Conservation (phyloP, 805 yeast genomes). For the Wickerhamomyces bisporus region DNA sequence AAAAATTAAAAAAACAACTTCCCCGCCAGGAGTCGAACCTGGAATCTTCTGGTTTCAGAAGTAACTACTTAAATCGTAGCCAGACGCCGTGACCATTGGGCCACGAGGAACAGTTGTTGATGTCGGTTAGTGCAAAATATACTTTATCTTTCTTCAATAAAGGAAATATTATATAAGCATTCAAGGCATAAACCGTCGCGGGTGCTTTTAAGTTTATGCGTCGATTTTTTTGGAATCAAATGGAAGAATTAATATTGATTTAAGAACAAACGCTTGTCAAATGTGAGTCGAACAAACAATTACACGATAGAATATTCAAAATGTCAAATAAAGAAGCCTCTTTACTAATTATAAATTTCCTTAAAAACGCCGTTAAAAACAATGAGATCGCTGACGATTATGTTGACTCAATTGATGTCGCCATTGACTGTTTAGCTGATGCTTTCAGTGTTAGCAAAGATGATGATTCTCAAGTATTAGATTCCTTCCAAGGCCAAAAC, state of each 20-base stretch:
- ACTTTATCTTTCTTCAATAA: neutral
- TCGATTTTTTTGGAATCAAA: neutral
- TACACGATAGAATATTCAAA: neutral
- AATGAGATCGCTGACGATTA: slow-evolving; percentile 73
- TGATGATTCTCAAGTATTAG: slow-evolving; percentile 29
- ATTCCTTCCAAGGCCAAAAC: slow-evolving; percentile 42
- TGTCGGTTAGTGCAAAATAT: neutral
- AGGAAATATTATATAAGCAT: neutral
- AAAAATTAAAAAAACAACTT: slow-evolving; percentile 24
- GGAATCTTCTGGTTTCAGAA: slow-evolving; percentile 34
- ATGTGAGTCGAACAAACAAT: neutral
- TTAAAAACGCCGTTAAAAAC: slow-evolving; percentile 51
- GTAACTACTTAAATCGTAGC: slow-evolving; percentile 49
- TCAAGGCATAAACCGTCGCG: neutral
- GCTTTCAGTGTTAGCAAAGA: slow-evolving; percentile 67
- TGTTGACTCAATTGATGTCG: slow-evolving; percentile 86
- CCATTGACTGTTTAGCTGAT: slow-evolving; percentile 87
- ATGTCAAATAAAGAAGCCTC: slow-evolving; percentile 58
- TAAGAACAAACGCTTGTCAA: no score
- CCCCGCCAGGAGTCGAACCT: slow-evolving; percentile 33
- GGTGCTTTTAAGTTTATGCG: neutral
- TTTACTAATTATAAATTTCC: slow-evolving; percentile 66
- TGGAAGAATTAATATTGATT: no score
- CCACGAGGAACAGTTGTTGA: slow-evolving; percentile 56
- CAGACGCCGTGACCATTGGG: slow-evolving; percentile 76